Evolutionary conservation across 2,329 filamentous ascomycete species (phyloP).

Genomic region (Cordyceps pruinosa): DNA sequence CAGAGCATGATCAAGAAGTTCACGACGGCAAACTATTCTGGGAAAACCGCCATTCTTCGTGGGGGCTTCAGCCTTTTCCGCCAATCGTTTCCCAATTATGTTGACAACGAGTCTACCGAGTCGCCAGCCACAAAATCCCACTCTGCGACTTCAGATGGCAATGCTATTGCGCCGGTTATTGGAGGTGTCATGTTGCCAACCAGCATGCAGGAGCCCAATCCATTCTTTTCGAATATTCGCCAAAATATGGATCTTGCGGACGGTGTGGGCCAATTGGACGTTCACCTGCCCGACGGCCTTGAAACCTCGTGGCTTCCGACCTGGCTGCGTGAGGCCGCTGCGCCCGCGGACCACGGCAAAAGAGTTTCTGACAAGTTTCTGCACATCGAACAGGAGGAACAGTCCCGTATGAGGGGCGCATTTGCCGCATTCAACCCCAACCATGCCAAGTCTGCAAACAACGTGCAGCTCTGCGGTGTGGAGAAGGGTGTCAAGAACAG

Average conservation of each 20-base stretch:
- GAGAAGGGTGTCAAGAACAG: slow-evolving; percentile 94
- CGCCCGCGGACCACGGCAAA: slow-evolving; percentile 66
- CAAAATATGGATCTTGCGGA: slow-evolving; percentile 94
- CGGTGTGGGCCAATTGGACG: slow-evolving; percentile 78
- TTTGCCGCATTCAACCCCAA: slow-evolving; percentile 44
- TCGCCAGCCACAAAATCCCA: slow-evolving; percentile 29
- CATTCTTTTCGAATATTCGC: slow-evolving; percentile 92
- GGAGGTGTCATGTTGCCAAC: slow-evolving; percentile 80
- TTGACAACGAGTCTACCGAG: slow-evolving; percentile 47
- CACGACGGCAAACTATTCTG: slow-evolving; percentile 71
- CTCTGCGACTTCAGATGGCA: slow-evolving; percentile 29
- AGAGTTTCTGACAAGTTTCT: slow-evolving; percentile 77
- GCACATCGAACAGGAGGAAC: slow-evolving; percentile 74
- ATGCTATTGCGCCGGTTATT: slow-evolving; percentile 61
- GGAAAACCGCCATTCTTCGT: slow-evolving; percentile 65
- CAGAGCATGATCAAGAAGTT: slow-evolving; percentile 94
- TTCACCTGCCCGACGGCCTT: slow-evolving; percentile 40
- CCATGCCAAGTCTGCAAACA: slow-evolving; percentile 19
- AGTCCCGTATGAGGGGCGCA: slow-evolving; percentile 85
- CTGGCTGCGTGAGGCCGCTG: slow-evolving; percentile 69
- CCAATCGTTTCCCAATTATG: slow-evolving; percentile 53
- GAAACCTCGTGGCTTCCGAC: slow-evolving; percentile 52
- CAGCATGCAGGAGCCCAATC: slow-evolving; percentile 63
- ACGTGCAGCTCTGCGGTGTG: slow-evolving; percentile 77
- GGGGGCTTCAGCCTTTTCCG: slow-evolving; percentile 77